Evolutionary conservation across 2,329 filamentous ascomycete species (phyloP).

Genomic region (Nothophoma quercina): DNA sequence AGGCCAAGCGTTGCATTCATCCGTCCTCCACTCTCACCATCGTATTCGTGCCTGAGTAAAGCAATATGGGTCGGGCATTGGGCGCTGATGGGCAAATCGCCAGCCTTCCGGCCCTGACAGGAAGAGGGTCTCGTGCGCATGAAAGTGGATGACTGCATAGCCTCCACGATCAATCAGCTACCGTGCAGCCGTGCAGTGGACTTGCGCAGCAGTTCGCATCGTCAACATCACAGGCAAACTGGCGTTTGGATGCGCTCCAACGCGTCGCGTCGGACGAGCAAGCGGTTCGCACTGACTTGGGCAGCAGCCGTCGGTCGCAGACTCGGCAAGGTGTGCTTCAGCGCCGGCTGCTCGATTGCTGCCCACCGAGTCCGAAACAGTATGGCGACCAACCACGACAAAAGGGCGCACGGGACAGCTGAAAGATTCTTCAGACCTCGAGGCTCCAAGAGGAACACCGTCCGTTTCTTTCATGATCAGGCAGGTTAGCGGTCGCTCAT

Average conservation of each 20-base stretch:
- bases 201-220: slow-evolving; percentile 10
- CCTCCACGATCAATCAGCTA: slow-evolving; percentile 22
- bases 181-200: slow-evolving; percentile 11
- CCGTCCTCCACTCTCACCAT: slow-evolving; percentile 17
- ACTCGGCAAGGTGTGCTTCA: slow-evolving; percentile 20
- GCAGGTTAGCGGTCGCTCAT: slow-evolving; percentile 5
- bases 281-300: slow-evolving; percentile 5
- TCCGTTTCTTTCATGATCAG: slow-evolving; percentile 5
- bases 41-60: slow-evolving; percentile 6
- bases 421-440: not conserved
- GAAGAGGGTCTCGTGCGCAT: slow-evolving; percentile 7
- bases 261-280: slow-evolving; percentile 2
- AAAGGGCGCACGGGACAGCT: slow-evolving; percentile 2
- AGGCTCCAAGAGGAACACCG: not conserved
- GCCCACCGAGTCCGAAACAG: slow-evolving; percentile 35
- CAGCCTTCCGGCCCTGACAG: slow-evolving; percentile 31
- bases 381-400: slow-evolving; percentile 5
- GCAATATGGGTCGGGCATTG: slow-evolving; percentile 36
- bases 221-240: slow-evolving; percentile 11
- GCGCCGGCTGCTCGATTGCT: slow-evolving; percentile 30
- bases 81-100: slow-evolving; percentile 34
- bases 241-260: slow-evolving; percentile 5
- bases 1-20: slow-evolving; percentile 25
- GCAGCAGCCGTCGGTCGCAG: not conserved
- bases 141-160: slow-evolving; percentile 31